A percentile compares a stretch with the other conserved stretches of the same genome.
phyloP scores from a whole-genome alignment of 1,284 basidiomycete species.

The Neolentinus lepideus region DNA sequence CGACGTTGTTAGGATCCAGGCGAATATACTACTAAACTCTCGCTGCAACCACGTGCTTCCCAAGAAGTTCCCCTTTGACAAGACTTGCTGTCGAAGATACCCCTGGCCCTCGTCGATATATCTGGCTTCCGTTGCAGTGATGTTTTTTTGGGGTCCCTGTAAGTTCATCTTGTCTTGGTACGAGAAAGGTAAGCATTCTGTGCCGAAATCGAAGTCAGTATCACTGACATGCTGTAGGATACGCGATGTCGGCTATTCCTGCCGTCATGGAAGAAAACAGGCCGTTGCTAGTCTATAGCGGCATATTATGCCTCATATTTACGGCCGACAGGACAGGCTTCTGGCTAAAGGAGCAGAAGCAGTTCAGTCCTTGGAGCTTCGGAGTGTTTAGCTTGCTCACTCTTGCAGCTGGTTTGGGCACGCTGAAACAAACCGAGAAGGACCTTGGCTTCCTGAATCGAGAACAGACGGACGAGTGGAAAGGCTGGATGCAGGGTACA shows the following conservation, averaged over 20 bases:
- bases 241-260: slow-evolving; percentile 22
- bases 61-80: slow-evolving; percentile 65
- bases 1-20: slow-evolving; percentile 59
- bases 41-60: slow-evolving; percentile 74
- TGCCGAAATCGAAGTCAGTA: too few species aligned
- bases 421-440: slow-evolving; percentile 65
- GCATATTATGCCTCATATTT: slow-evolving; percentile 60
- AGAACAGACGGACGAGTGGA: slow-evolving; percentile 93
- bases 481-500: slow-evolving; percentile 93
- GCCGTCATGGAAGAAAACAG: slow-evolving; percentile 29
- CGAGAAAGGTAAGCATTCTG: slow-evolving; percentile 20
- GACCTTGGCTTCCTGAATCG: slow-evolving; percentile 85
- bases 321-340: slow-evolving; percentile 75
- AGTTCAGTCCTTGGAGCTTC: slow-evolving; percentile 68
- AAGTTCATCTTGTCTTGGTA: slow-evolving; percentile 29
- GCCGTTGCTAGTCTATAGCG: slow-evolving; percentile 56
- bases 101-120: slow-evolving; percentile 62
- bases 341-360: slow-evolving; percentile 86
- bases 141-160: slow-evolving; percentile 52
- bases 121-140: slow-evolving; percentile 41
- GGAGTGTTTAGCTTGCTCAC: slow-evolving; percentile 45
- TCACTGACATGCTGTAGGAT: slow-evolving; percentile 15
- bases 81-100: slow-evolving; percentile 80
- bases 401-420: slow-evolving; percentile 54
- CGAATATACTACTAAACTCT: slow-evolving; percentile 74